Conservation (phyloP, 192 early-diverging fungal species). For the Mortierella antarctica region DNA sequence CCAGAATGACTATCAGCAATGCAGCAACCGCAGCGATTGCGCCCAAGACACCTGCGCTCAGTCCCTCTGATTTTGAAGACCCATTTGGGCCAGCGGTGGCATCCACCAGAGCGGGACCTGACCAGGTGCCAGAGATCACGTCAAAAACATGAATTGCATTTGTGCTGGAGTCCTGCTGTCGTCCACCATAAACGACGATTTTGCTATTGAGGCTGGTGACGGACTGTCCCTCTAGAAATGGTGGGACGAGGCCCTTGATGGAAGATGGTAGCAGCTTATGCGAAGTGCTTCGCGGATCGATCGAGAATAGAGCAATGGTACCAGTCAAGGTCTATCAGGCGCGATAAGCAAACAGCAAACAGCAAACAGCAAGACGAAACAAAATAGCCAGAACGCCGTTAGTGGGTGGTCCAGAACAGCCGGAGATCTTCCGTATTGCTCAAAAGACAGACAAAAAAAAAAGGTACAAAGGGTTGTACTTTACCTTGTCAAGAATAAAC, state of each 20-base stretch:
- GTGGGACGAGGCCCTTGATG: slow-evolving; percentile 1
- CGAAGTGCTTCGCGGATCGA: slow-evolving; percentile 25
- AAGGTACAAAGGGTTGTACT: not conserved
- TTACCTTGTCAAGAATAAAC: slow-evolving; percentile 44
- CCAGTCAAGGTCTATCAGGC: slow-evolving; percentile 14
- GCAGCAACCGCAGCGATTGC: slow-evolving; percentile 26
- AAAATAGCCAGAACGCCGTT: no score
- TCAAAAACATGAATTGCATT: slow-evolving; percentile 32
- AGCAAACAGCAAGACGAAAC: no score
- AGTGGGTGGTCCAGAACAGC: no score
- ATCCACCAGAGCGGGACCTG: slow-evolving; percentile 29
- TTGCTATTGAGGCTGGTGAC: slow-evolving; percentile 39
- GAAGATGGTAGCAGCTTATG: slow-evolving; percentile 3
- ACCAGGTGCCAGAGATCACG: slow-evolving; percentile 43
- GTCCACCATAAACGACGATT: slow-evolving; percentile 40
- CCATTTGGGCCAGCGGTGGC: not conserved
- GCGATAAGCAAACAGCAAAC: not conserved
- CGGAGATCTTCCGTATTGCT: not conserved
- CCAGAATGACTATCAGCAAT: slow-evolving; percentile 6
- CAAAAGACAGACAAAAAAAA: not conserved
- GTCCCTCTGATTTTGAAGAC: not conserved
- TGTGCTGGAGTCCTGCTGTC: not conserved
- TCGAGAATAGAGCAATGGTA: slow-evolving; percentile 17
- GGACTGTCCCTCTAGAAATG: slow-evolving; percentile 25
- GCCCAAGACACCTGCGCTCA: slow-evolving; percentile 20